These are phyloP conservation scores for Mortierella sp. DNA, from an alignment of 371 early-diverging fungal species.

Conservation along the genomic window DNA sequence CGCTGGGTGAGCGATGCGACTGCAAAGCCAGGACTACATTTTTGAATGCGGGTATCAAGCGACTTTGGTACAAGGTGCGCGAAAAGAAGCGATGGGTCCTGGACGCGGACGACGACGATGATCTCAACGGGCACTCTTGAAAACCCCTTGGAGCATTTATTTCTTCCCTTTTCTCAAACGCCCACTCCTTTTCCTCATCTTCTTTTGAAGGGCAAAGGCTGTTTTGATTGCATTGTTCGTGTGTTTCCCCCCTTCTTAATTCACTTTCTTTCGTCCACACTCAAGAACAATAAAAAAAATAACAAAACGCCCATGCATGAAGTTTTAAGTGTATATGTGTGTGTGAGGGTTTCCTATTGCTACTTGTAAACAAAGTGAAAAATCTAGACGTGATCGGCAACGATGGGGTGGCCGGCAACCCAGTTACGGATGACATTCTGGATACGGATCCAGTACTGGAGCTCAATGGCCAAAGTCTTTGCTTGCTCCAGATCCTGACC, in stretches of 20 bases:
- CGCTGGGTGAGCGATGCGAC: constrained; percentile 48
- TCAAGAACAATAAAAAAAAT: neutral
- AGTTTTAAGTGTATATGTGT: no score
- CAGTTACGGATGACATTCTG: constrained; percentile 74
- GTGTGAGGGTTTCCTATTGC: neutral
- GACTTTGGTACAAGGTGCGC: constrained; percentile 48
- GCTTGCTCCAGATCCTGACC: constrained; percentile 65
- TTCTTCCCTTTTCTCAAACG: neutral
- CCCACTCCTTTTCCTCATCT: neutral
- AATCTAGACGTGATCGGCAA: constrained; percentile 51
- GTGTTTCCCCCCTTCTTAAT: neutral
- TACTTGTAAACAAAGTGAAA: neutral
- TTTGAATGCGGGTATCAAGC: constrained; percentile 48
- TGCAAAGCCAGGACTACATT: constrained; percentile 43
- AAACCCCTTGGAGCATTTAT: neutral
- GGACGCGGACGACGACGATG: constrained; percentile 38
- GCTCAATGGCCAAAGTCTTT: constrained; percentile 69
- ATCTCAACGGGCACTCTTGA: constrained; percentile 23
- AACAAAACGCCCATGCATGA: neutral
- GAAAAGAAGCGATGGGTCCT: constrained; percentile 50
- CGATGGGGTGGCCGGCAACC: constrained; percentile 64
- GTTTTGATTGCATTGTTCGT: neutral
- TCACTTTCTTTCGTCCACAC: neutral
- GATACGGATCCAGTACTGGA: constrained; percentile 82
- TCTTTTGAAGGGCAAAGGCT: no score